A percentile compares a stretch with the other conserved stretches of the same genome.
Conservation (phyloP, 768 basidiomycete species). For the Bullera alba region DNA sequence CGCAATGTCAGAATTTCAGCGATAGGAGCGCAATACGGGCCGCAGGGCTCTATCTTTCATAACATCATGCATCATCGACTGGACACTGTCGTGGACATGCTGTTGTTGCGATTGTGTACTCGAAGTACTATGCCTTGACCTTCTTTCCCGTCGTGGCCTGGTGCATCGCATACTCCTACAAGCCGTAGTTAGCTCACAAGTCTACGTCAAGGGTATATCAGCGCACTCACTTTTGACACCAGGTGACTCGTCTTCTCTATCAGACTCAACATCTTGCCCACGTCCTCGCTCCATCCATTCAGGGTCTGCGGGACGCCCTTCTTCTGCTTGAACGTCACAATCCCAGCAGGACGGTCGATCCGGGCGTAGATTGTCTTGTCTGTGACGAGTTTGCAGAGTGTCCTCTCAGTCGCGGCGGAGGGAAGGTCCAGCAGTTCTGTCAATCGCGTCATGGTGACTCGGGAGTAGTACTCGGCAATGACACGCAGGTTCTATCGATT, state of each 20-base stretch:
- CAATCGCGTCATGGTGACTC: slow-evolving; percentile 75
- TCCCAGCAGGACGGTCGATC: slow-evolving; percentile 81
- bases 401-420: slow-evolving; percentile 73
- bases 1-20: too few species aligned
- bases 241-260: slow-evolving; percentile 89
- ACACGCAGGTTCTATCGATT: slow-evolving; percentile 80
- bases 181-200: neutral
- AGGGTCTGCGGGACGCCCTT: slow-evolving; percentile 83
- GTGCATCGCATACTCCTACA: slow-evolving; percentile 24
- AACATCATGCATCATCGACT: too few species aligned
- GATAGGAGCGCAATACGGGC: too few species aligned
- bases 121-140: slow-evolving; percentile 12
- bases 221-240: slow-evolving; percentile 47
- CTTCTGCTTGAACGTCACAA: slow-evolving; percentile 78
- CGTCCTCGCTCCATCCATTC: slow-evolving; percentile 97
- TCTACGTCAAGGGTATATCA: neutral
- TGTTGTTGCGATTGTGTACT: too few species aligned
- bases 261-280: slow-evolving; percentile 80
- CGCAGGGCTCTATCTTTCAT: too few species aligned
- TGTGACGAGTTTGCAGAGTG: slow-evolving; percentile 80
- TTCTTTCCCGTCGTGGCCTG: slow-evolving; percentile 21
- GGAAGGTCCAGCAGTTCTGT: slow-evolving; percentile 81
- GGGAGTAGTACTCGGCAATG: slow-evolving; percentile 86
- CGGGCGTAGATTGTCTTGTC: slow-evolving; percentile 89
- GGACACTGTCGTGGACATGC: too few species aligned